Percentiles rank a stretch among this genome's conserved stretches.
phyloP scores from a whole-genome alignment of 495 filamentous ascomycete species.

The Penicillium lividum region DNA sequence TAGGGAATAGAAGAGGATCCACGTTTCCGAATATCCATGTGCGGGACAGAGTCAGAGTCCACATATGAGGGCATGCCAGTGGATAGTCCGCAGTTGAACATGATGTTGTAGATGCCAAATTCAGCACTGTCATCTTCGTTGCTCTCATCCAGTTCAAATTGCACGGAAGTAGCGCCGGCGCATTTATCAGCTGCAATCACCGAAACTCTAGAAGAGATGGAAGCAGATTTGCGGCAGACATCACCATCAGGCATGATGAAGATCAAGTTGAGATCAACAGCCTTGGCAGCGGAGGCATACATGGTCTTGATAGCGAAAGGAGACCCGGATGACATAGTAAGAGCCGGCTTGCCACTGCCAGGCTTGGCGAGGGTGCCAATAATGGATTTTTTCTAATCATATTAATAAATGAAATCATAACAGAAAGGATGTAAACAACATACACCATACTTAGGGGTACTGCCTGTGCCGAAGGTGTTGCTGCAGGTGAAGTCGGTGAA shows the following conservation, averaged over 20 bases:
- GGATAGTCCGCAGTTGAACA: conserved; percentile 70
- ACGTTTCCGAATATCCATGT: background rate
- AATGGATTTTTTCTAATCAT: conserved; percentile 27
- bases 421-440: conserved; percentile 29
- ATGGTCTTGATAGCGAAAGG: conserved; percentile 74
- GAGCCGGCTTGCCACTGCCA: conserved; percentile 34
- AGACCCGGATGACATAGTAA: conserved; percentile 59
- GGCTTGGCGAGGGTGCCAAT: conserved; percentile 20
- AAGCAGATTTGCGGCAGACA: conserved; percentile 70
- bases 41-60: background rate
- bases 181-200: conserved; percentile 81
- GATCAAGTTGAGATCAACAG: conserved; percentile 77
- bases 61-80: background rate
- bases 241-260: conserved; percentile 80
- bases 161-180: conserved; percentile 81
- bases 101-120: conserved; percentile 74
- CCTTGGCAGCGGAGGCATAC: conserved; percentile 68
- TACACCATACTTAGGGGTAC: conserved; percentile 47
- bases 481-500: conserved; percentile 72
- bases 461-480: conserved; percentile 51
- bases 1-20: background rate
- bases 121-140: conserved; percentile 56
- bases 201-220: conserved; percentile 64
- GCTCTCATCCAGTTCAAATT: conserved; percentile 68
- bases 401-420: conserved; percentile 6